phyloP scores from a whole-genome alignment of 768 basidiomycete genomes.

The Leccinum variicolor region DNA sequence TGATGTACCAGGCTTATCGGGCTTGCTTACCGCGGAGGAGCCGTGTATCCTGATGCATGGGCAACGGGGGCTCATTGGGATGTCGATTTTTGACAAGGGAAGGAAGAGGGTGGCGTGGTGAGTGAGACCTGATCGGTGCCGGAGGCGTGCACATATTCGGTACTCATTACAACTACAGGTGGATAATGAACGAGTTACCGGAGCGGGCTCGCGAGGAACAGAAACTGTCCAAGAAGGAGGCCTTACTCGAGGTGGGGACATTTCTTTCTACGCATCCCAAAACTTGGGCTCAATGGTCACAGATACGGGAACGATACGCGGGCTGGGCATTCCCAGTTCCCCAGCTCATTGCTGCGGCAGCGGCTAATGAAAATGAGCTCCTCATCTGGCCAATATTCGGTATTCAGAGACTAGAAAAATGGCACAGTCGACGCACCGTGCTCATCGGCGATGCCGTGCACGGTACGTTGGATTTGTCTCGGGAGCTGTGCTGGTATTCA shows the following conservation, averaged over 20 bases:
- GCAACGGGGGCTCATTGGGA: conserved; percentile 26
- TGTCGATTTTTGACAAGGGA: conserved; percentile 25
- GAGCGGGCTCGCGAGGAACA: conserved; percentile 28
- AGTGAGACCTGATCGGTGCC: neutral
- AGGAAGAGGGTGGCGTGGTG: conserved; percentile 24
- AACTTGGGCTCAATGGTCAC: neutral
- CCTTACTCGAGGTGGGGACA: conserved; percentile 15
- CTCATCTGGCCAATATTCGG: conserved; percentile 30
- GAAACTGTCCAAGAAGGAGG: conserved; percentile 23
- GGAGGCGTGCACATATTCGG: neutral
- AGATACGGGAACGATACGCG: conserved; percentile 27
- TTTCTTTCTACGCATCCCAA: neutral
- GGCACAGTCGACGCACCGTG: conserved; percentile 25
- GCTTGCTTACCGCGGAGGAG: conserved; percentile 16
- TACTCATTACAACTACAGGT: conserved; percentile 14
- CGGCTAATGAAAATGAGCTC: conserved; percentile 10
- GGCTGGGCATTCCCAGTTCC: conserved; percentile 28
- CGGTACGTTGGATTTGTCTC: conserved; percentile 14
- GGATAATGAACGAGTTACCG: conserved; percentile 28
- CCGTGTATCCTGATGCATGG: conserved; percentile 31
- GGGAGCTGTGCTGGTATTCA: neutral
- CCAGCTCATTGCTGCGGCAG: conserved; percentile 23
- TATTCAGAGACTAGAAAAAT: conserved; percentile 20
- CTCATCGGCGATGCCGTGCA: conserved; percentile 34
- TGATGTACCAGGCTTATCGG: conserved; percentile 19